Percentiles rank a stretch among this genome's conserved stretches.
These are phyloP conservation scores for Tubosaeta sp. DNA, from an alignment of 768 basidiomycete species.

Conservation along the genomic window DNA sequence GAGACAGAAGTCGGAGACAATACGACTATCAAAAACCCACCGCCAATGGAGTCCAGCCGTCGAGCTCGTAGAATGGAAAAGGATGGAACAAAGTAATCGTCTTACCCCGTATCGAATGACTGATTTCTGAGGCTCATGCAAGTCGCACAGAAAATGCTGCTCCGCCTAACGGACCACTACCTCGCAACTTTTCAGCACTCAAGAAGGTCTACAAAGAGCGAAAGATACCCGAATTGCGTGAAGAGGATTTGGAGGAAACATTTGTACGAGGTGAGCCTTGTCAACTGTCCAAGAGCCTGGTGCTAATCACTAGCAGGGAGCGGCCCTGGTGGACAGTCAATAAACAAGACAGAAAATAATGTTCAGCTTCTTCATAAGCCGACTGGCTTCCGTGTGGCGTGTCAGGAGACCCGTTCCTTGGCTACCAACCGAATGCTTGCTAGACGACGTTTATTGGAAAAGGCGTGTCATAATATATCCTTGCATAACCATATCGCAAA, in stretches of 20 bases:
- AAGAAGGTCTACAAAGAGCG: conserved; percentile 67
- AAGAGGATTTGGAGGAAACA: conserved; percentile 79
- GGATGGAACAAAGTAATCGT: conserved; percentile 26
- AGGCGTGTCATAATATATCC: conserved; percentile 48
- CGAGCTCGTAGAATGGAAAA: conserved; percentile 45
- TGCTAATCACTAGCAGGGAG: conserved; percentile 50
- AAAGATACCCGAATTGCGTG: conserved; percentile 59
- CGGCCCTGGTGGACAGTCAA: conserved; percentile 94
- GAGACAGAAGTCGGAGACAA: conserved; percentile 89
- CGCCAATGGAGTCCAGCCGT: conserved; percentile 42
- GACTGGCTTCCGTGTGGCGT: conserved; percentile 79
- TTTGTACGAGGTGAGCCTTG: conserved; percentile 75
- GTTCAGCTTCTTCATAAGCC: conserved; percentile 89
- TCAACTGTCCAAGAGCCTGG: neutral
- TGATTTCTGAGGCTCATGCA: conserved; percentile 25
- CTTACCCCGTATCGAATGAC: conserved; percentile 26
- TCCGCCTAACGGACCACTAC: conserved; percentile 27
- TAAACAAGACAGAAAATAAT: conserved; percentile 92
- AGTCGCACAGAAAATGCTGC: conserved; percentile 29
- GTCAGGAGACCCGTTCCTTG: conserved; percentile 86
- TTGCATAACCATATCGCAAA: conserved; percentile 4
- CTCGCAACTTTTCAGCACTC: conserved; percentile 61
- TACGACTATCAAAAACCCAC: conserved; percentile 64
- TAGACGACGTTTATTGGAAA: conserved; percentile 67
- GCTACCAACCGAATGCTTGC: conserved; percentile 76